These are phyloP conservation scores for Rhizophagus prolifer DNA, from an alignment of 192 early-diverging fungal species.

Conservation along the genomic window DNA sequence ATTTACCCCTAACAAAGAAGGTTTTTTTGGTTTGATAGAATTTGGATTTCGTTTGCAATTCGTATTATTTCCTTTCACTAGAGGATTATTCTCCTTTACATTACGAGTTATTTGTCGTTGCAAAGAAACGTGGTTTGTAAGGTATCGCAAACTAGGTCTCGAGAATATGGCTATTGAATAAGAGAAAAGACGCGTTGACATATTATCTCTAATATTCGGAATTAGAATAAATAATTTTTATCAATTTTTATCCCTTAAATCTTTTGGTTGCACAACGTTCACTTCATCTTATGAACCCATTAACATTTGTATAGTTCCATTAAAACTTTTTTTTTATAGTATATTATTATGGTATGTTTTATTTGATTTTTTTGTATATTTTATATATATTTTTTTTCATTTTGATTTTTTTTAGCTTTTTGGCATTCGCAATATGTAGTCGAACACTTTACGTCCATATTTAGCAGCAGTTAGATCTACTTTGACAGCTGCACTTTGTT, in stretches of 20 bases:
- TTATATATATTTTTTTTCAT: not conserved
- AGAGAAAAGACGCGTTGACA: not conserved
- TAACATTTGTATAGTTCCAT: too few relatives aligned
- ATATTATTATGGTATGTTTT: not conserved
- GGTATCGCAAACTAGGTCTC: not conserved
- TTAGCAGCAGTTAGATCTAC: conserved; percentile 91
- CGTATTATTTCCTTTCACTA: not conserved
- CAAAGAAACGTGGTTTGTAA: not conserved
- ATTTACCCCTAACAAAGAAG: not conserved
- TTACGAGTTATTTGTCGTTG: not conserved
- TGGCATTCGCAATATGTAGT: conserved; percentile 50
- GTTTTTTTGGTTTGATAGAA: too few relatives aligned
- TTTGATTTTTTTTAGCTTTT: not conserved
- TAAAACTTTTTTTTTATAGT: too few relatives aligned
- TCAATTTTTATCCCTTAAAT: too few relatives aligned
- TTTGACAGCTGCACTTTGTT: conserved; percentile 89
- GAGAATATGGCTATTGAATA: not conserved
- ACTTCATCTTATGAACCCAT: too few relatives aligned
- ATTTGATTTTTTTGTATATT: not conserved
- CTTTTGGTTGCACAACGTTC: too few relatives aligned
- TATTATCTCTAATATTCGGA: not conserved
- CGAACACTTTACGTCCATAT: conserved; percentile 96
- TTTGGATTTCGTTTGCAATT: too few relatives aligned
- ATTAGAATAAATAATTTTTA: too few relatives aligned
- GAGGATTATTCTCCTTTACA: not conserved